A percentile compares a stretch with the other conserved stretches of the same genome.
Evolutionary conservation across 164 flowering plant genomes (phyloP).

Genomic region (Magnolia officinalis): DNA sequence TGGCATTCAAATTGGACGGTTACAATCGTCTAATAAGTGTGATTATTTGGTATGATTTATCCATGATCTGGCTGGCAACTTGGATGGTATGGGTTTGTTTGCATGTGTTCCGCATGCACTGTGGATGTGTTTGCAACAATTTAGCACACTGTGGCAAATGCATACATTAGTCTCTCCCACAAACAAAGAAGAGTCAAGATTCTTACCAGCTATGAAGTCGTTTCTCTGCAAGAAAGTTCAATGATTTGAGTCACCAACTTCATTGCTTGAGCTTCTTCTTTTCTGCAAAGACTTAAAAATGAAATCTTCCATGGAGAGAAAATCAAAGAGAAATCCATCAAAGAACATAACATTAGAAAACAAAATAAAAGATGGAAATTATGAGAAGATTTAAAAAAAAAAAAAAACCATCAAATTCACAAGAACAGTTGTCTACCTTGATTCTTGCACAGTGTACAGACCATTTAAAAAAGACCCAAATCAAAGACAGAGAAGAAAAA

Average conservation of each 20-base stretch:
- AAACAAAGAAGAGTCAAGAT: neutral
- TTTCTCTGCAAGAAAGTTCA: neutral
- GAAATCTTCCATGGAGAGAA: neutral
- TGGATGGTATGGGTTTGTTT: neutral
- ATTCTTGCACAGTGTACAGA: constrained; percentile 10
- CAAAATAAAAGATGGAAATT: neutral
- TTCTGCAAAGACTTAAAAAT: neutral
- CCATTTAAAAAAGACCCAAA: neutral
- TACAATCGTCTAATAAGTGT: neutral
- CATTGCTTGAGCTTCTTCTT: neutral
- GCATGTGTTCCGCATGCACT: neutral
- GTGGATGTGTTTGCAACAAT: too few species aligned
- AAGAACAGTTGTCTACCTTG: neutral
- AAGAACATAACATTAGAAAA: neutral
- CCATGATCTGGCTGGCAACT: neutral
- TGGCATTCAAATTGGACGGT: too few species aligned
- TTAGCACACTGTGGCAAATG: too few species aligned
- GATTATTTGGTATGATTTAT: neutral
- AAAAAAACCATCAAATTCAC: neutral
- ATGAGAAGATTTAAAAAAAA: neutral
- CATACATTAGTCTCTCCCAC: neutral
- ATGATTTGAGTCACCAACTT: neutral
- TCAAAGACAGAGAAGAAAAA: neutral
- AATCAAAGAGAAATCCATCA: neutral
- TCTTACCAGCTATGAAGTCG: neutral